Base-by-base conservation (phyloP, 2,329 filamentous ascomycete genomes). In the Eurotiales sp. region DNA sequence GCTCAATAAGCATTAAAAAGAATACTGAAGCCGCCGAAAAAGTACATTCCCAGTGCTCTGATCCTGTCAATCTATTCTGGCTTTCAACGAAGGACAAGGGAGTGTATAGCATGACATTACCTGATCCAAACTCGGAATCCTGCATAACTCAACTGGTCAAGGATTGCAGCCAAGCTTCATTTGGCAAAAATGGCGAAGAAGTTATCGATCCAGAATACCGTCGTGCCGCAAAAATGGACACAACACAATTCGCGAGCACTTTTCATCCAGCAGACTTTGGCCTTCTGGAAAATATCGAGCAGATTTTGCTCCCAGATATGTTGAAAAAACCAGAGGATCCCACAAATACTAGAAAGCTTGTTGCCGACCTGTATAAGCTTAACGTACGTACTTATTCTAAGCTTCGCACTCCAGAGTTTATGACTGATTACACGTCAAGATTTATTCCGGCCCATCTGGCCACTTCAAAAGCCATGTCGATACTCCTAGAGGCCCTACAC, bases 281-380 rank as follows among this genome's bases (percentile, higher is more conserved):
- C 0, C 79, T 85, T n/a, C 57, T 83, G 2, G 74, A 81, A 48
- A 64, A 67, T 0, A 61, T 82, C 10, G 71, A 71, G 1, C 74
- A 81, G 48, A 53, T 70, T 0, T 66, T 84, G 0, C 60, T 79
- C 8, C 68, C 69, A 0, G 66, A 57, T 1, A 53, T 60, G 3
- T 59, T 52, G 5, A 57, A 40, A 2, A 37, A 55, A 2, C 15
- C 4, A 0, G 50, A 59, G 0, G 57, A 62, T 12, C 15, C 32
- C 3, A 11, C 58, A 7, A 49, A 49, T 3, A 60, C 57, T 19
- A 58, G 65, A 0, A 70, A 70, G 6, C 62, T 83, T 1, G 64
- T 62, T 3, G 79, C 79, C 0, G 78, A 83, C 62, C 63, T 84
- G 2, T 82, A 81, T 60, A 82, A 82, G 54, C 62, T 83, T 15